Evolutionary conservation across 257 asterid genomes (phyloP), one percentile per base, ranked within the genome.

Genomic region (Capsicum baccatum): DNA sequence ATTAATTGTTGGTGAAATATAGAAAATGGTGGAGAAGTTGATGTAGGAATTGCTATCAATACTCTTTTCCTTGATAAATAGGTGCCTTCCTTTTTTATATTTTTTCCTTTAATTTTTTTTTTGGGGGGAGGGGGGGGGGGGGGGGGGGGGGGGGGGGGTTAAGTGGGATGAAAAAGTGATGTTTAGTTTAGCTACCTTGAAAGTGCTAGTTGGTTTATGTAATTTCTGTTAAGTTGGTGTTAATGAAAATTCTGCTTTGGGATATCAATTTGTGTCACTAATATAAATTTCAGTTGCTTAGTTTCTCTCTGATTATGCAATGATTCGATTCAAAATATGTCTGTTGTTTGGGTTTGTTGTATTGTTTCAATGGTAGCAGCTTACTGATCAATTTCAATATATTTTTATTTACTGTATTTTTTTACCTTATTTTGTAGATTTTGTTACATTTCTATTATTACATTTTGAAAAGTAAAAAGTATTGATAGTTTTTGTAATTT

Each of bases 221-320:
- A 37, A 21, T 76, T 50, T 74, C 33, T 21, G 13, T 3, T 50
- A 3, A 44, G 66, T 21, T 56, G 57, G 48, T 62, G 78, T n/a
- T 76, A 50, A 78, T 76, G 83, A 47, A 74, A 76, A 76, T 50
- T 76, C 13, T 44, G 83, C n/a, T 83, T 59, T 54, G 78, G 8
- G 19, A 21, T 60, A 6, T 8, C 83, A 26, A 26, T 26, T 26
- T 26, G 33, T 81, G 47, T 81, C 47, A 33, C 54, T 19, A 19
- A 55, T 42, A 19, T 50, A 7, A 19, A 12, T 21, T 74, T 21
- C 12, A 47, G 16, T 8, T 26, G 52, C 33, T 66, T n/a, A 1
- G 48, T 35, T 67, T 67, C 21, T 1, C 57, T 11, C 11, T 74
- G 19, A 74, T 50, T 2, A 19, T 48, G 42, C 60, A 48, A 74